Evolutionary conservation across 2,329 filamentous ascomycete genomes (phyloP).

Genomic region (Fusarium sambucinum): DNA sequence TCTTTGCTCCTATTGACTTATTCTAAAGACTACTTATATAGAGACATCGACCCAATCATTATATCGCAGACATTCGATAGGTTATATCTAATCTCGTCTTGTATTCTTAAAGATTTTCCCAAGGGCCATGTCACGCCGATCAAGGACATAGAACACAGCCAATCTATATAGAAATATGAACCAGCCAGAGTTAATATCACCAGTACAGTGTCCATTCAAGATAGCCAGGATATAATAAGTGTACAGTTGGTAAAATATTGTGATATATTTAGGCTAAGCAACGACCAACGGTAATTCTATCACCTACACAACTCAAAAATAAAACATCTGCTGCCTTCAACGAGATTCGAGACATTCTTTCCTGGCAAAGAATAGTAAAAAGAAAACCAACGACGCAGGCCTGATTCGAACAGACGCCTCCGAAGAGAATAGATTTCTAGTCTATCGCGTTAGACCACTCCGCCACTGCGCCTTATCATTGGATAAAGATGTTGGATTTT

Average conservation of each 20-base stretch:
- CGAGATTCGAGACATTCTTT: background rate
- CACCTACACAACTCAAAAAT: background rate
- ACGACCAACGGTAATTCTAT: too few relatives aligned
- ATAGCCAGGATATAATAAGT: background rate
- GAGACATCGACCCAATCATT: too few relatives aligned
- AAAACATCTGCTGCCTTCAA: background rate
- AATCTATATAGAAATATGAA: background rate
- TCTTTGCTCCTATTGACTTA: too few relatives aligned
- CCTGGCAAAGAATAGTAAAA: background rate
- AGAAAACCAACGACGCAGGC: constrained; percentile 7
- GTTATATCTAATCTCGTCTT: too few relatives aligned
- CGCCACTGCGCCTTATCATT: constrained; percentile 8
- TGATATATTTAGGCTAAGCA: background rate
- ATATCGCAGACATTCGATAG: too few relatives aligned
- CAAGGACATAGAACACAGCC: background rate
- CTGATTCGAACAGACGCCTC: constrained; percentile 14
- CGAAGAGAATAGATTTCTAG: constrained; percentile 15
- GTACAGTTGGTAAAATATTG: background rate
- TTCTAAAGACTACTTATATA: too few relatives aligned
- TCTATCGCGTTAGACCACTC: constrained; percentile 14
- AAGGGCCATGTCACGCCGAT: background rate
- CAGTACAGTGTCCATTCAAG: background rate
- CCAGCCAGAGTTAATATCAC: background rate
- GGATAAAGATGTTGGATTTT: background rate
- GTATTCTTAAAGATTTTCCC: too few relatives aligned